Evolutionary conservation across 208 protist species (phyloP).

Genomic region (Acanthamoeba castellanii): DNA sequence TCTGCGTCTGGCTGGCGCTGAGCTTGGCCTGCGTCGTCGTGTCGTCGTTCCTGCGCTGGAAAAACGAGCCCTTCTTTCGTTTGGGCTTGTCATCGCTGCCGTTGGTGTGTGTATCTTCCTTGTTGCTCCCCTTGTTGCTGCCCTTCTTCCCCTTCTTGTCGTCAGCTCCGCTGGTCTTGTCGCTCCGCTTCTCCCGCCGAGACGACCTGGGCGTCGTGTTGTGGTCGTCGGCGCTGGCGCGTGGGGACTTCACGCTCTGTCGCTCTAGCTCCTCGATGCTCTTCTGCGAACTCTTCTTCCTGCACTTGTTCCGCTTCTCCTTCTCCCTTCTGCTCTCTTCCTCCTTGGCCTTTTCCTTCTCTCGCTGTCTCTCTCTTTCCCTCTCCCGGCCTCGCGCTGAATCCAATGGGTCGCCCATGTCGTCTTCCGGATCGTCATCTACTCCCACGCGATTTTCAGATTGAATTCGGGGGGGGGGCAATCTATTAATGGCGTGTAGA

Average conservation of each 20-base stretch:
- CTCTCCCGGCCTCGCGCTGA: background rate
- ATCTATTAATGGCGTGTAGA: background rate
- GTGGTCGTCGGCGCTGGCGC: background rate
- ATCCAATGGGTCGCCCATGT: conserved; percentile 7
- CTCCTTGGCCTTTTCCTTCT: conserved; percentile 35
- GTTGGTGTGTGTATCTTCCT: background rate
- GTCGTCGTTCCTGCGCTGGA: background rate
- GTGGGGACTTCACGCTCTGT: background rate
- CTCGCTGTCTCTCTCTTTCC: background rate
- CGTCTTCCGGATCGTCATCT: conserved; percentile 17
- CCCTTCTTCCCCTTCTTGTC: background rate
- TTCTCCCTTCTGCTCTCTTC: background rate
- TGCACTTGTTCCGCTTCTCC: background rate
- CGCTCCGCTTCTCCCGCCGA: background rate
- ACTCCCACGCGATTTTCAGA: background rate
- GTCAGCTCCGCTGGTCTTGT: background rate
- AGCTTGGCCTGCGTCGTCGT: background rate
- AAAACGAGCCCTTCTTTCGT: background rate
- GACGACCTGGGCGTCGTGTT: background rate
- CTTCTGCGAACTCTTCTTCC: background rate
- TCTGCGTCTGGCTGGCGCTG: background rate
- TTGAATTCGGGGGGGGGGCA: background rate
- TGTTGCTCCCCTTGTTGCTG: background rate
- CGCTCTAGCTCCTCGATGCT: background rate
- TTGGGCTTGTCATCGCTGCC: background rate